These are phyloP conservation scores for Coniochaeta sp. DNA, from an alignment of 2,329 filamentous ascomycete species.

Conservation along the genomic window DNA sequence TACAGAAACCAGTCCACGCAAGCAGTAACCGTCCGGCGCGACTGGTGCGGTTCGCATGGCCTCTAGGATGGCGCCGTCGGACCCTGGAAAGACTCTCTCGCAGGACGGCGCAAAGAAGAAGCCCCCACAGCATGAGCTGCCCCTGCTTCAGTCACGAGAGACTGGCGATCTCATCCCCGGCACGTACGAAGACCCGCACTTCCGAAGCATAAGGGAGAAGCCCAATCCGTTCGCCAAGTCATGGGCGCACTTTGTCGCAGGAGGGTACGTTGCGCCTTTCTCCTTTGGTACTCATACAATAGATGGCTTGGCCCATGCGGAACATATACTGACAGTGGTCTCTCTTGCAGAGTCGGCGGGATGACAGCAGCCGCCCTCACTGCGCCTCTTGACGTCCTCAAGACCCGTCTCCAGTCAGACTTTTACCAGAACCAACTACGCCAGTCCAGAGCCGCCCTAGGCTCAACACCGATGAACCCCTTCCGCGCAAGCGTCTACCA, in stretches of 20 bases:
- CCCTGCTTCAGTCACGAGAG: constrained; percentile 53
- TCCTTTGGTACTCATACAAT: constrained; percentile 7
- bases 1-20: neutral
- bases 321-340: neutral
- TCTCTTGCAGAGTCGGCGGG: constrained; percentile 64
- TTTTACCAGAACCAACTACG: constrained; percentile 84
- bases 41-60: constrained; percentile 1
- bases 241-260: constrained; percentile 88
- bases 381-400: constrained; percentile 86
- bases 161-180: constrained; percentile 46
- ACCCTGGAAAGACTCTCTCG: neutral
- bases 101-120: constrained; percentile 4
- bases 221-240: constrained; percentile 59
- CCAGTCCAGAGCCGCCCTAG: constrained; percentile 55
- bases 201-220: constrained; percentile 23
- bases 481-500: constrained; percentile 63
- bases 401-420: constrained; percentile 88
- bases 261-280: constrained; percentile 57
- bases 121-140: constrained; percentile 8
- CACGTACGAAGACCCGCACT: constrained; percentile 11
- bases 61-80: constrained; percentile 2
- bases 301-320: neutral
- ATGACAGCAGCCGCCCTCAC: constrained; percentile 93
- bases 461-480: constrained; percentile 54
- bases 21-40: neutral